Evolutionary conservation across 257 asterid species (phyloP).

Genomic region (Sherardia arvensis): DNA sequence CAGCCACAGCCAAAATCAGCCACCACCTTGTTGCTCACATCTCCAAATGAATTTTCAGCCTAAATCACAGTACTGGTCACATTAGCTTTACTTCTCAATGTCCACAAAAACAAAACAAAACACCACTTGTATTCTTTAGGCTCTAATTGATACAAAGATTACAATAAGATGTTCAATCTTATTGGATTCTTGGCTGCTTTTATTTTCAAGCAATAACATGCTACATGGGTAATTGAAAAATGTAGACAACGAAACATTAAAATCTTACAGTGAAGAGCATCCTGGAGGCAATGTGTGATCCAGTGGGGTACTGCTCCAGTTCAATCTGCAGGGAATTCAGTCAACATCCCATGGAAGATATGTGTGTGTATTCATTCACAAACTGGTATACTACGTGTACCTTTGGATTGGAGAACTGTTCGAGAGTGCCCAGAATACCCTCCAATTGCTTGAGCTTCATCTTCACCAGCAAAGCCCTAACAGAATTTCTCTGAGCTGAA

Average conservation of each 20-base stretch:
- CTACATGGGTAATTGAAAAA: too few species aligned
- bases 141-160: not conserved
- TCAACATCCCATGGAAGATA: not conserved
- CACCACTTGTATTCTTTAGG: not conserved
- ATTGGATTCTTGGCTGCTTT: not conserved
- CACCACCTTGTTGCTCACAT: constrained; percentile 71
- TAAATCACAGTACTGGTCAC: constrained; percentile 9
- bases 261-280: constrained; percentile 66
- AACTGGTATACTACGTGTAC: constrained; percentile 21
- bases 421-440: constrained; percentile 54
- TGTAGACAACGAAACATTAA: not conserved
- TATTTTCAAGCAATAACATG: too few species aligned
- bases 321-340: constrained; percentile 50
- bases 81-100: not conserved
- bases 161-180: not conserved
- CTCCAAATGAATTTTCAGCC: constrained; percentile 91
- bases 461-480: constrained; percentile 14
- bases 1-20: constrained; percentile 99
- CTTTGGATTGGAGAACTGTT: constrained; percentile 73
- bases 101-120: not conserved
- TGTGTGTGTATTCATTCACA: not conserved
- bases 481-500: not conserved
- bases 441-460: constrained; percentile 87
- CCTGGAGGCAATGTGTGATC: constrained; percentile 95
- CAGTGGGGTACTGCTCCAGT: constrained; percentile 91